Percentiles rank a stretch among this genome's conserved stretches.
Conservation (phyloP, 805 yeast species). For the Ogataea corticis region DNA sequence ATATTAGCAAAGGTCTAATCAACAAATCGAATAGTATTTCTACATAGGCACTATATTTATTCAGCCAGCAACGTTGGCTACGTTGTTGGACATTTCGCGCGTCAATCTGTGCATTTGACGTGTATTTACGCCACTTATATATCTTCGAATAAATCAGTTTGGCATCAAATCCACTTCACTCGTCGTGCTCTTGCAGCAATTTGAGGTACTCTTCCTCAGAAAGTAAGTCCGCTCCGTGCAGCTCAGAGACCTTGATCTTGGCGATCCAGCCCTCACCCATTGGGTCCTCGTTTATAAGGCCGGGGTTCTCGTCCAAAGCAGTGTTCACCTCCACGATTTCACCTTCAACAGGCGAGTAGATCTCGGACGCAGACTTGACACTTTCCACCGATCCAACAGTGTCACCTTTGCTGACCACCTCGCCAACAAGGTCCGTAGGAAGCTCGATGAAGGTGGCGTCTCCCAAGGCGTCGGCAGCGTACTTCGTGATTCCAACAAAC, state of each 20-base stretch:
- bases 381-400: slow-evolving; percentile 91
- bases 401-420: slow-evolving; percentile 62
- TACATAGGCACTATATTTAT: too few relatives aligned
- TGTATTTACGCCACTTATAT: too few relatives aligned
- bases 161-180: slow-evolving; percentile 10
- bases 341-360: slow-evolving; percentile 85
- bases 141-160: not conserved
- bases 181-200: slow-evolving; percentile 56
- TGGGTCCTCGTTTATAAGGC: slow-evolving; percentile 82
- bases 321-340: slow-evolving; percentile 72
- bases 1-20: too few relatives aligned
- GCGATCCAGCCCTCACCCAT: slow-evolving; percentile 94
- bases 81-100: too few relatives aligned
- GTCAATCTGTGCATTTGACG: too few relatives aligned
- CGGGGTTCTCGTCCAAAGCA: slow-evolving; percentile 66
- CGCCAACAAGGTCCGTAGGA: slow-evolving; percentile 48
- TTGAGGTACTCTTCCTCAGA: slow-evolving; percentile 56
- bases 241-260: slow-evolving; percentile 59
- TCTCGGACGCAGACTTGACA: slow-evolving; percentile 92
- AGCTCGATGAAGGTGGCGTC: slow-evolving; percentile 94
- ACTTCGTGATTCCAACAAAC: slow-evolving; percentile 87
- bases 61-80: too few relatives aligned
- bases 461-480: slow-evolving; percentile 95
- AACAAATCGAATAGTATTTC: too few relatives aligned
- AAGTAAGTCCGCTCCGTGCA: slow-evolving; percentile 47